These are phyloP conservation scores for Talaromyces sp. DNA, from an alignment of 2,329 filamentous ascomycete species.

Conservation along the genomic window DNA sequence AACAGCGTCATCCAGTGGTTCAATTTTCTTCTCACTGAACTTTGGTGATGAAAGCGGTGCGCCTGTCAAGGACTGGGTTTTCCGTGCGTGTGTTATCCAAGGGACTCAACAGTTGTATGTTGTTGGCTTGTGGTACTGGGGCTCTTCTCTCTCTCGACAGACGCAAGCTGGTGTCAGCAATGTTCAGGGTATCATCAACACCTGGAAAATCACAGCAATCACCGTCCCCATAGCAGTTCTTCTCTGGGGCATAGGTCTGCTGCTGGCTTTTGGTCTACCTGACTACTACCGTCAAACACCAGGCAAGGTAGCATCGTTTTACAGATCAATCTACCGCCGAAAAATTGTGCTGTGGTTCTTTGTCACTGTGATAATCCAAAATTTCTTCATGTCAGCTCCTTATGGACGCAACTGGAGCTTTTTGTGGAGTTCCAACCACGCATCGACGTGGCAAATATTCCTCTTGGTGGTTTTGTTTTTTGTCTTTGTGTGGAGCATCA, in stretches of 20 bases:
- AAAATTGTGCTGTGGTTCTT: slow-evolving; percentile 67
- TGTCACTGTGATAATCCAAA: slow-evolving; percentile 59
- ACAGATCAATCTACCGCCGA: slow-evolving; percentile 56
- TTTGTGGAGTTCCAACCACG: slow-evolving; percentile 56
- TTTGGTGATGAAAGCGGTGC: slow-evolving; percentile 62
- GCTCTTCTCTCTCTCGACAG: slow-evolving; percentile 30
- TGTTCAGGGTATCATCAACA: slow-evolving; percentile 36
- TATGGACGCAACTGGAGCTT: slow-evolving; percentile 66
- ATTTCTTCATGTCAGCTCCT: slow-evolving; percentile 62
- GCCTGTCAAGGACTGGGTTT: slow-evolving; percentile 62
- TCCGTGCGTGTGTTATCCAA: slow-evolving; percentile 62
- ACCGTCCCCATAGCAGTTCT: slow-evolving; percentile 55
- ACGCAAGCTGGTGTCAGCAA: slow-evolving; percentile 39
- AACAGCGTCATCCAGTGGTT: slow-evolving; percentile 58
- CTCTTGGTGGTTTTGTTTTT: slow-evolving; percentile 47
- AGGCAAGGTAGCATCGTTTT: slow-evolving; percentile 62
- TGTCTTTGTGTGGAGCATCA: slow-evolving; percentile 52
- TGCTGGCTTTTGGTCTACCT: slow-evolving; percentile 59
- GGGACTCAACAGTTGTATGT: slow-evolving; percentile 65
- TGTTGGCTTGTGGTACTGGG: slow-evolving; percentile 64
- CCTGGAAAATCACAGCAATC: slow-evolving; percentile 49
- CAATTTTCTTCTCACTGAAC: slow-evolving; percentile 63
- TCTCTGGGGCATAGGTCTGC: slow-evolving; percentile 52
- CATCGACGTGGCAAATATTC: slow-evolving; percentile 53
- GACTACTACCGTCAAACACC: slow-evolving; percentile 63